phyloP scores from a whole-genome alignment of 2,329 filamentous ascomycete species.

The Lachnellula suecica region DNA sequence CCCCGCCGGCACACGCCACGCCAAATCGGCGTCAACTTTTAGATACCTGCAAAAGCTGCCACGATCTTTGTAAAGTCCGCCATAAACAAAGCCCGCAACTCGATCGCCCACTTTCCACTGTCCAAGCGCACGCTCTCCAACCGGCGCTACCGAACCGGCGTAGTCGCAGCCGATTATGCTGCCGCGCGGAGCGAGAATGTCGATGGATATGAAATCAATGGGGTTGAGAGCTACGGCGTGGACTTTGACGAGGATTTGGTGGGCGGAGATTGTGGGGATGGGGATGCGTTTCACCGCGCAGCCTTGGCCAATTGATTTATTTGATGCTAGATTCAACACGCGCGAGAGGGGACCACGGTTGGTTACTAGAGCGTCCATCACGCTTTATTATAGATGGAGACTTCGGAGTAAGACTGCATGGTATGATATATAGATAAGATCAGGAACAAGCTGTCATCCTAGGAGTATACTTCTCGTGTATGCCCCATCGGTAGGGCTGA shows the following conservation, averaged over 20 bases:
- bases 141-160: conserved; percentile 38
- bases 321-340: conserved; percentile 5
- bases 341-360: conserved; percentile 4
- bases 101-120: conserved; percentile 52
- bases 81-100: conserved; percentile 33
- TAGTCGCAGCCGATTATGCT: conserved; percentile 19
- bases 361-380: conserved; percentile 14
- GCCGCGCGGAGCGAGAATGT: conserved; percentile 4
- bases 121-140: conserved; percentile 44
- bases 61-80: conserved; percentile 6
- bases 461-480: too few species aligned
- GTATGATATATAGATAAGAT: too few species aligned
- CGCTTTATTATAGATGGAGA: neutral
- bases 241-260: conserved; percentile 41
- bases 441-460: too few species aligned
- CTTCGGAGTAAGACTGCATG: too few species aligned
- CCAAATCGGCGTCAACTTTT: conserved; percentile 35
- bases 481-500: too few species aligned
- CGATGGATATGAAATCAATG: conserved; percentile 32
- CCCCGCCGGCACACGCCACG: conserved; percentile 41
- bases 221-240: conserved; percentile 42
- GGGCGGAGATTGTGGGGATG: conserved; percentile 15
- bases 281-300: conserved; percentile 8
- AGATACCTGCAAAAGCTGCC: conserved; percentile 16
- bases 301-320: conserved; percentile 13